Conservation (phyloP, 1,139 yeast genomes). For the Pichia sp. region DNA sequence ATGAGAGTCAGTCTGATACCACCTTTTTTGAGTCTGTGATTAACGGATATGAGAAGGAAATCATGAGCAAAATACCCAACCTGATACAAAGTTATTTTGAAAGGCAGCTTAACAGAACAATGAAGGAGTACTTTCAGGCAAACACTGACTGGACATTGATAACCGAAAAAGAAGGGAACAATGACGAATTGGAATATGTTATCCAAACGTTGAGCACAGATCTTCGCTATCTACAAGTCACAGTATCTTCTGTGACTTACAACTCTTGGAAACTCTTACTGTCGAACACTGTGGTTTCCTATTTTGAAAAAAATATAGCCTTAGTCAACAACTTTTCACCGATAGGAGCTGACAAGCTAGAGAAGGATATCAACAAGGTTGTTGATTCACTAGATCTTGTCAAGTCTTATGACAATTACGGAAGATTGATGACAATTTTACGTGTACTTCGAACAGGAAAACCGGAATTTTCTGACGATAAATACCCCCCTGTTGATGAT, state of each 20-base stretch:
- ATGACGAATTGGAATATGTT: slow-evolving; percentile 36
- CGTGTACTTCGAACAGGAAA: slow-evolving; percentile 13
- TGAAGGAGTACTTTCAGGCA: slow-evolving; percentile 50
- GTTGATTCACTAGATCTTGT: slow-evolving; percentile 36
- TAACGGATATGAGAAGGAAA: slow-evolving; percentile 43
- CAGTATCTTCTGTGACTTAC: slow-evolving; percentile 30
- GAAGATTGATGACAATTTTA: slow-evolving; percentile 20
- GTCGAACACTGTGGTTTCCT: slow-evolving; percentile 43
- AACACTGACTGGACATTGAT: slow-evolving; percentile 27
- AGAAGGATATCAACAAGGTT: slow-evolving; percentile 49
- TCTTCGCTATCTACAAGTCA: slow-evolving; percentile 35
- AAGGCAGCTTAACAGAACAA: slow-evolving; percentile 45
- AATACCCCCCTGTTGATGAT: slow-evolving; percentile 11
- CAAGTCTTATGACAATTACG: slow-evolving; percentile 26
- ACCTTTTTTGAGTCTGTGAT: slow-evolving; percentile 56
- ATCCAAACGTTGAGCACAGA: slow-evolving; percentile 37
- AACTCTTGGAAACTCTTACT: slow-evolving; percentile 35
- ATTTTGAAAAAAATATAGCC: slow-evolving; percentile 30
- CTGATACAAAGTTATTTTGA: slow-evolving; percentile 45
- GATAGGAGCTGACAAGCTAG: slow-evolving; percentile 54
- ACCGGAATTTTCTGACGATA: background rate
- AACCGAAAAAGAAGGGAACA: background rate
- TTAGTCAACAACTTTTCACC: slow-evolving; percentile 50
- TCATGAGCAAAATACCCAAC: slow-evolving; percentile 34
- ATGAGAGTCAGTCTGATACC: slow-evolving; percentile 14